These are phyloP conservation scores for Fraxinus albicans DNA, from an alignment of 305 asterid genomes.

Conservation along the genomic window DNA sequence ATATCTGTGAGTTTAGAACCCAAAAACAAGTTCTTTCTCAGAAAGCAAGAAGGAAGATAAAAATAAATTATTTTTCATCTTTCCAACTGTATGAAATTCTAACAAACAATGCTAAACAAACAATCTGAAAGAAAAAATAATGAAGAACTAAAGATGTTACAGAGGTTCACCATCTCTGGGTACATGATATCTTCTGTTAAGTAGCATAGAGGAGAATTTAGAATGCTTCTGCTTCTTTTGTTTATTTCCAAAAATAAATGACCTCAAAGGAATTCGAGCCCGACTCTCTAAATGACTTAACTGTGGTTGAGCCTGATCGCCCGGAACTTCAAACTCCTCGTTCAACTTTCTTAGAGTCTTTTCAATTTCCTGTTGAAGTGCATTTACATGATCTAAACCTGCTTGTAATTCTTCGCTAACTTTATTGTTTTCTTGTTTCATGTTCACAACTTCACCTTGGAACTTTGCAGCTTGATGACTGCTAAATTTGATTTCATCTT, in stretches of 20 bases:
- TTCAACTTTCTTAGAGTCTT: constrained; percentile 1
- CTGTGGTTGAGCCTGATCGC: background rate
- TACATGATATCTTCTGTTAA: constrained; percentile 8
- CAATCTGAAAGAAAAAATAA: background rate
- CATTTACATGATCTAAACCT: constrained; percentile 14
- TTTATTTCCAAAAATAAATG: constrained; percentile 15
- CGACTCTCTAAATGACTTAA: background rate
- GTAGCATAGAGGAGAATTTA: background rate
- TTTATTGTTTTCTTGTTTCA: constrained; percentile 18
- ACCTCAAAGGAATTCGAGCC: constrained; percentile 16
- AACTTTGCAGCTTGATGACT: constrained; percentile 24
- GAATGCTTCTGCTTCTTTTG: constrained; percentile 18
- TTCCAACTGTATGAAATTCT: constrained; percentile 19
- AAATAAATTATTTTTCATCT: background rate
- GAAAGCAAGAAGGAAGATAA: background rate
- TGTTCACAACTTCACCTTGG: constrained; percentile 21
- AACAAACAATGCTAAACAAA: background rate
- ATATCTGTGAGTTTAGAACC: constrained; percentile 25
- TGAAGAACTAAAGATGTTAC: background rate
- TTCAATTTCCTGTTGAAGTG: constrained; percentile 8
- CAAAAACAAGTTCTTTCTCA: constrained; percentile 22
- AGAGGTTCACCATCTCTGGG: background rate
- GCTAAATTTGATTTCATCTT: constrained; percentile 17
- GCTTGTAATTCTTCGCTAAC: constrained; percentile 13
- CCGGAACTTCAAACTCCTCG: constrained; percentile 5